These are phyloP conservation scores for Nitzschia sp. DNA, from an alignment of 108 stramenopile genomes.

Conservation along the genomic window DNA sequence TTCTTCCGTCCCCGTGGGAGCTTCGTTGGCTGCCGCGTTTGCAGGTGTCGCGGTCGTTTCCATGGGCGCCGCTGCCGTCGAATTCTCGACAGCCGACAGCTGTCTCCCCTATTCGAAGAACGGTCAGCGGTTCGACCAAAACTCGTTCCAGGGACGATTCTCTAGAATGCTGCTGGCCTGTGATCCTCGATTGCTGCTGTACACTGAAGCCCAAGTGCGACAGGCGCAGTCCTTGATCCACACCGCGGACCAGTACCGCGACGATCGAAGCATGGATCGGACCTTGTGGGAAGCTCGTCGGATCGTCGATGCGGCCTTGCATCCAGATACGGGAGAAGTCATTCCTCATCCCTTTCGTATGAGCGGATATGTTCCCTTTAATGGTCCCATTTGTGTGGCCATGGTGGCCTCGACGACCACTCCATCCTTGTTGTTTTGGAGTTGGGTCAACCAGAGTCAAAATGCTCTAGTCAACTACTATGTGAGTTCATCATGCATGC, in stretches of 20 bases:
- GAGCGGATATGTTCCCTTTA: constrained; percentile 84
- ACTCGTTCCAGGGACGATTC: constrained; percentile 61
- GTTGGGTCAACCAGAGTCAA: constrained; percentile 86
- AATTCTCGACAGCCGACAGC: constrained; percentile 44
- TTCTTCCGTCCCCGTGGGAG: constrained; percentile 31
- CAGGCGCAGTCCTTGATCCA: constrained; percentile 44
- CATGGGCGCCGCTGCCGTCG: constrained; percentile 43
- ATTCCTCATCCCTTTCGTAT: constrained; percentile 87
- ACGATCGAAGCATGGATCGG: constrained; percentile 28
- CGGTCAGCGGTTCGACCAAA: constrained; percentile 57
- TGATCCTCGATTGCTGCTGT: constrained; percentile 63
- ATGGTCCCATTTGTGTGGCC: constrained; percentile 79
- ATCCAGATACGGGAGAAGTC: constrained; percentile 90
- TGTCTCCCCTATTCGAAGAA: constrained; percentile 41
- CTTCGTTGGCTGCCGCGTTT: constrained; percentile 50
- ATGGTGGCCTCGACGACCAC: constrained; percentile 68
- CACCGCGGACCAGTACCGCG: constrained; percentile 23
- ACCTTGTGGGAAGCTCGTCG: constrained; percentile 58
- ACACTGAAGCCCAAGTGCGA: constrained; percentile 49
- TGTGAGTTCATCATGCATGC: constrained; percentile 33
- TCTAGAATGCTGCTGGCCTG: constrained; percentile 74
- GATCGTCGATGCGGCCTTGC: constrained; percentile 70
- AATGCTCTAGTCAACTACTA: constrained; percentile 90
- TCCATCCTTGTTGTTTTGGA: constrained; percentile 72
- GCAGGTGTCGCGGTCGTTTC: constrained; percentile 55